A percentile compares a stretch with the other conserved stretches of the same genome.
phyloP scores from a whole-genome alignment of 2,329 filamentous ascomycete genomes.

The Fusarium circinatum region DNA sequence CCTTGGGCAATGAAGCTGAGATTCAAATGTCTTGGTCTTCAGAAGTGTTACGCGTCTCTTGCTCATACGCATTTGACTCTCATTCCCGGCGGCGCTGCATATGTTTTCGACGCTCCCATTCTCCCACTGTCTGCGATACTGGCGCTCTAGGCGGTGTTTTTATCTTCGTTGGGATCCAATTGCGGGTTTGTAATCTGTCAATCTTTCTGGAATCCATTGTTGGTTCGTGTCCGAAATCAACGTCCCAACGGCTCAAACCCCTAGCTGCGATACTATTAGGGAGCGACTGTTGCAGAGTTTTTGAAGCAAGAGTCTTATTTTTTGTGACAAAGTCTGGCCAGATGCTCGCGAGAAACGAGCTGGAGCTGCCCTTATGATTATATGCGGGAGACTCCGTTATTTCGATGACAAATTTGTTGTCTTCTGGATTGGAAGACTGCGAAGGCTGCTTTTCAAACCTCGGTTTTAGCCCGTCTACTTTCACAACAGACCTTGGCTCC shows the following conservation, averaged over 20 bases:
- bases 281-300: constrained; percentile 52
- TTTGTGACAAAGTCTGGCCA: constrained; percentile 54
- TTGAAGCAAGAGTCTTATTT: constrained; percentile 50
- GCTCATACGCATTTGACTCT: neutral
- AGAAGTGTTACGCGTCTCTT: constrained; percentile 14
- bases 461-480: neutral
- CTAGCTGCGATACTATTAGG: constrained; percentile 51
- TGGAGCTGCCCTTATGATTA: constrained; percentile 52
- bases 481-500: constrained; percentile 45
- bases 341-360: constrained; percentile 51
- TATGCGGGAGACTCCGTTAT: constrained; percentile 54
- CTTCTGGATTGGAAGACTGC: neutral
- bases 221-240: constrained; percentile 40
- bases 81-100: neutral
- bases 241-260: constrained; percentile 58
- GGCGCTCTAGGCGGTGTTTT: neutral
- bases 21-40: constrained; percentile 8
- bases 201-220: constrained; percentile 1
- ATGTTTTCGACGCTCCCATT: neutral
- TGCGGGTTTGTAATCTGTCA: constrained; percentile 24
- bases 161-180: constrained; percentile 33
- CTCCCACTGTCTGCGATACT: neutral
- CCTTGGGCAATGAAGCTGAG: constrained; percentile 9
- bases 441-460: neutral
- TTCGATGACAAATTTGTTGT: constrained; percentile 55